Evolutionary conservation across 768 basidiomycete genomes (phyloP).

Genomic region (Nevesoporus exiguus): DNA sequence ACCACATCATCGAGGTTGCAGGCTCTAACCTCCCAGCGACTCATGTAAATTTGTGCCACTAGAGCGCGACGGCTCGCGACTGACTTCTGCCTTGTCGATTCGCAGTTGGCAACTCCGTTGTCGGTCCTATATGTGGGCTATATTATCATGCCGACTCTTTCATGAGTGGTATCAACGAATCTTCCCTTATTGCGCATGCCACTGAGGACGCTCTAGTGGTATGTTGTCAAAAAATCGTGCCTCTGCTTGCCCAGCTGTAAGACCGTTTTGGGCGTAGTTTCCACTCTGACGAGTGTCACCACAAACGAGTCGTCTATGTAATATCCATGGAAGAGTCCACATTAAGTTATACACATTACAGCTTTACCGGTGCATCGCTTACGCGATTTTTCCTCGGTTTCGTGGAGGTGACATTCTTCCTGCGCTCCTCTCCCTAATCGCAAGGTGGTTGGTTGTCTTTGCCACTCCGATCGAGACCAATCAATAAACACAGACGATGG

Average conservation of each 20-base stretch:
- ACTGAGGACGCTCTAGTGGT: conserved; percentile 44
- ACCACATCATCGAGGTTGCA: neutral
- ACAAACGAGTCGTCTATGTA: conserved; percentile 22
- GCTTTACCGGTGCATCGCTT: conserved; percentile 41
- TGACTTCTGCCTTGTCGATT: conserved; percentile 58
- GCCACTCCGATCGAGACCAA: conserved; percentile 28
- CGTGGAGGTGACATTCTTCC: conserved; percentile 47
- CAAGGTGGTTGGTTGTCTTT: conserved; percentile 31
- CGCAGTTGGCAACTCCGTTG: conserved; percentile 63
- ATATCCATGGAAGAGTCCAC: neutral
- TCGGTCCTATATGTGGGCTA: conserved; percentile 66
- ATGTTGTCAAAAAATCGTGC: conserved; percentile 70
- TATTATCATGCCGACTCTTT: conserved; percentile 24
- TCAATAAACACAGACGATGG: conserved; percentile 26
- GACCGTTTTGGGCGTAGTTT: conserved; percentile 67
- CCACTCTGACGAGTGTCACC: conserved; percentile 41
- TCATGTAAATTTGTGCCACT: conserved; percentile 48
- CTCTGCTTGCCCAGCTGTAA: conserved; percentile 63
- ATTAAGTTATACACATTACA: conserved; percentile 9
- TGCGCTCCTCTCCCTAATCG: conserved; percentile 38
- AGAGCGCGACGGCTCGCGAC: conserved; percentile 63
- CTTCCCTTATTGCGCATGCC: neutral
- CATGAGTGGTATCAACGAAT: conserved; percentile 20
- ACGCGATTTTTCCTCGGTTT: conserved; percentile 56
- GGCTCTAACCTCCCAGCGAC: neutral